These are phyloP conservation scores for Pythium brachiatum DNA, from an alignment of 352 stramenopile genomes.

Conservation along the genomic window DNA sequence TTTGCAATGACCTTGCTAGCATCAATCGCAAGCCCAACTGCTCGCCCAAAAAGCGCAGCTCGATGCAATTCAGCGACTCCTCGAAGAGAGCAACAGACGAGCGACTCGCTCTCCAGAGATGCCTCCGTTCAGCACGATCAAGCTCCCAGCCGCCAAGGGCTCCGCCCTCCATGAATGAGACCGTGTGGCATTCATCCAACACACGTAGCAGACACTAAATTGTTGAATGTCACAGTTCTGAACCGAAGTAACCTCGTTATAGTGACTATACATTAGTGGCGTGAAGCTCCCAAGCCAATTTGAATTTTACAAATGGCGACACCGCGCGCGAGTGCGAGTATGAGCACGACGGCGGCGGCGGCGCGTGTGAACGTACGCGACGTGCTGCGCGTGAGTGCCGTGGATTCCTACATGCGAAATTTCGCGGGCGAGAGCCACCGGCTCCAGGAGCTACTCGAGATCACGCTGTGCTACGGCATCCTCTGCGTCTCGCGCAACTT, in stretches of 20 bases:
- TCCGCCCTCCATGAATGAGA: background rate
- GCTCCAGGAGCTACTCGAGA: slow-evolving; percentile 61
- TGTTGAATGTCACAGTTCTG: slow-evolving; percentile 5
- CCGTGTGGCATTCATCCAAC: background rate
- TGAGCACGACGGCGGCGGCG: background rate
- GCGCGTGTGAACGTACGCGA: slow-evolving; percentile 24
- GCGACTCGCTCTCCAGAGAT: slow-evolving; percentile 16
- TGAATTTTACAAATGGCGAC: slow-evolving; percentile 12
- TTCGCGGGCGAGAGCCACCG: slow-evolving; percentile 46
- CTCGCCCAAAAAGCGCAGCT: slow-evolving; percentile 54
- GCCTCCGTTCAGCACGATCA: slow-evolving; percentile 55
- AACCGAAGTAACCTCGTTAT: slow-evolving; percentile 8
- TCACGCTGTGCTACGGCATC: slow-evolving; percentile 71
- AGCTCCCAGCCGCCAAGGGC: background rate
- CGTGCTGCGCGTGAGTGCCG: slow-evolving; percentile 28
- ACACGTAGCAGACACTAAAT: slow-evolving; percentile 18
- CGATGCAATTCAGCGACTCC: slow-evolving; percentile 44
- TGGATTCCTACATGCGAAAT: slow-evolving; percentile 72
- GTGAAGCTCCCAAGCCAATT: background rate
- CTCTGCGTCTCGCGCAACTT: slow-evolving; percentile 65
- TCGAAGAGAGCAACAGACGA: slow-evolving; percentile 31
- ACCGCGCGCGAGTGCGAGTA: background rate
- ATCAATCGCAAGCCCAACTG: slow-evolving; percentile 55
- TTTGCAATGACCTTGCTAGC: slow-evolving; percentile 20
- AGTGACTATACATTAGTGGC: slow-evolving; percentile 4